phyloP scores from a whole-genome alignment of 495 filamentous ascomycete species.

The Haplographium delicatum region DNA sequence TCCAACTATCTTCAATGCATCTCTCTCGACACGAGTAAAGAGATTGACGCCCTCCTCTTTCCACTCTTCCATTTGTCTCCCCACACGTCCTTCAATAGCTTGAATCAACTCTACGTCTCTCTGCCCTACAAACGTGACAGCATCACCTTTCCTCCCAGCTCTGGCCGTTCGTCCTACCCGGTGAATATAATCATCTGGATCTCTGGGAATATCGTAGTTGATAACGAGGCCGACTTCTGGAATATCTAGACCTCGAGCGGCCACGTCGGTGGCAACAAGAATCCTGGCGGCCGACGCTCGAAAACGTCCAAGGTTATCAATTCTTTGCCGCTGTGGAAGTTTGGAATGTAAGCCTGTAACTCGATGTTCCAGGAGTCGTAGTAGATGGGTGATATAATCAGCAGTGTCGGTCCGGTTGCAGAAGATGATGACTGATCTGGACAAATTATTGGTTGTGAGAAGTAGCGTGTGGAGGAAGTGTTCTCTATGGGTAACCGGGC shows the following conservation, averaged over 20 bases:
- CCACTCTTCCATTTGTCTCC: slow-evolving; percentile 74
- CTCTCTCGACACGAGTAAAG: slow-evolving; percentile 76
- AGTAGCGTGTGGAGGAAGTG: slow-evolving; percentile 90
- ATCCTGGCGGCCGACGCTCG: slow-evolving; percentile 86
- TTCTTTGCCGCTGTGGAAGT: slow-evolving; percentile 76
- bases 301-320: slow-evolving; percentile 83
- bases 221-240: slow-evolving; percentile 85
- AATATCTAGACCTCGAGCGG: slow-evolving; percentile 93
- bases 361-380: slow-evolving; percentile 79
- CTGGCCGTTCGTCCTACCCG: slow-evolving; percentile 91
- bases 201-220: slow-evolving; percentile 91
- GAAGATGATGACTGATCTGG: slow-evolving; percentile 83
- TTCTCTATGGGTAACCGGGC: slow-evolving; percentile 85
- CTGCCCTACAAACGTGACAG: slow-evolving; percentile 87
- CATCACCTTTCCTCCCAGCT: slow-evolving; percentile 76
- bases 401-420: slow-evolving; percentile 89
- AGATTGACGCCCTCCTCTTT: slow-evolving; percentile 85
- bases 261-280: slow-evolving; percentile 92
- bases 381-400: slow-evolving; percentile 76
- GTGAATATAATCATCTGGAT: slow-evolving; percentile 97
- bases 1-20: slow-evolving; percentile 79
- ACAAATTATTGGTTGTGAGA: slow-evolving; percentile 66
- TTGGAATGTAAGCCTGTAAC: slow-evolving; percentile 86
- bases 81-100: slow-evolving; percentile 81
- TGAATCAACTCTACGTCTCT: slow-evolving; percentile 81